Evolutionary conservation across 306 rosid species (phyloP).

Genomic region (Cajanus cajan): DNA sequence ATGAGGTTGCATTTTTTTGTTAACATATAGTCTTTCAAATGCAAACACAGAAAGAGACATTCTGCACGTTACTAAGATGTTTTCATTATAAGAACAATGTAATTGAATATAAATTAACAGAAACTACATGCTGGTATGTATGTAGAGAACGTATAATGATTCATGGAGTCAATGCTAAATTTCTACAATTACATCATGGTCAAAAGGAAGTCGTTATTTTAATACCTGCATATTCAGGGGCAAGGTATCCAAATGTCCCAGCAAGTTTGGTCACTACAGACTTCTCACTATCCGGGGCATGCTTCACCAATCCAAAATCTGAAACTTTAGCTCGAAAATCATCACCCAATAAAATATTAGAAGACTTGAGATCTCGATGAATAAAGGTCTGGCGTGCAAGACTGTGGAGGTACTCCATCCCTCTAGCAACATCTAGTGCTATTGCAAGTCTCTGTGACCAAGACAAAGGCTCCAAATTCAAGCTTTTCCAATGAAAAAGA

Average conservation of each 20-base stretch:
- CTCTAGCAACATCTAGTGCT: slow-evolving; percentile 88
- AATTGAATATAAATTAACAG: background rate
- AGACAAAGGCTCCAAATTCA: slow-evolving; percentile 64
- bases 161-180: slow-evolving; percentile 5
- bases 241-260: slow-evolving; percentile 89
- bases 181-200: background rate
- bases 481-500: slow-evolving; percentile 78
- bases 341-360: slow-evolving; percentile 69
- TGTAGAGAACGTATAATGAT: background rate
- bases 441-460: slow-evolving; percentile 71
- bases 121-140: background rate
- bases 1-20: background rate
- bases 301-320: slow-evolving; percentile 82
- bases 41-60: background rate
- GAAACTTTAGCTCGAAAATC: slow-evolving; percentile 81
- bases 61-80: background rate
- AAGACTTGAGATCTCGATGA: slow-evolving; percentile 82
- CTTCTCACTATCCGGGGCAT: slow-evolving; percentile 72
- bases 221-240: slow-evolving; percentile 89
- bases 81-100: background rate
- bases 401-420: slow-evolving; percentile 70
- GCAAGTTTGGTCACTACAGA: slow-evolving; percentile 74
- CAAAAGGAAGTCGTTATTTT: slow-evolving; percentile 8
- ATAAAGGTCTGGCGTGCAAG: slow-evolving; percentile 75
- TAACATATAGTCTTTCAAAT: background rate